phyloP scores from a whole-genome alignment of 768 basidiomycete genomes.

The Dictyophora rubrovolvata region DNA sequence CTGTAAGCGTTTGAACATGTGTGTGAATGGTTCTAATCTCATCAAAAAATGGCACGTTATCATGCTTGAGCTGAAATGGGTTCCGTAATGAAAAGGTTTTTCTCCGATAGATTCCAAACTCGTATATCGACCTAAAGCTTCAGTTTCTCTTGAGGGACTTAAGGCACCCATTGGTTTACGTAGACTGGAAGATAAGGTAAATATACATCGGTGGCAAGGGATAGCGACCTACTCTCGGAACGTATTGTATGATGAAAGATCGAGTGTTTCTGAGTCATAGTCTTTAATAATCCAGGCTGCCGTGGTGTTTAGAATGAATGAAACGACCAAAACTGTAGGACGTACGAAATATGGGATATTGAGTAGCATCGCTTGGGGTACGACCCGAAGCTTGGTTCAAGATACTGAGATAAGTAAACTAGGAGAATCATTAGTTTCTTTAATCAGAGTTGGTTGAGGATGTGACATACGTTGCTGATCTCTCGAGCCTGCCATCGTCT shows the following conservation, averaged over 20 bases:
- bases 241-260: conserved; percentile 47
- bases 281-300: conserved; percentile 85
- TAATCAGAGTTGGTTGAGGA: background rate
- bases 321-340: background rate
- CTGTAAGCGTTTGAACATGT: conserved; percentile 88
- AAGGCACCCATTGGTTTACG: conserved; percentile 87
- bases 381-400: conserved; percentile 88
- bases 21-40: conserved; percentile 79
- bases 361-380: conserved; percentile 90
- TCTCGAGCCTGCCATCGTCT: conserved; percentile 82
- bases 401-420: conserved; percentile 87
- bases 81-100: conserved; percentile 86
- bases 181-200: conserved; percentile 37
- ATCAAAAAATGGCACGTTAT: conserved; percentile 93
- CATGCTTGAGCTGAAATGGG: conserved; percentile 96
- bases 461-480: conserved; percentile 69
- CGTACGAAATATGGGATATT: conserved; percentile 86
- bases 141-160: conserved; percentile 60
- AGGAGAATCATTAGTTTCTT: conserved; percentile 5
- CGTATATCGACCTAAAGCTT: conserved; percentile 63
- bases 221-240: conserved; percentile 59
- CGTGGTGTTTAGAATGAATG: conserved; percentile 5
- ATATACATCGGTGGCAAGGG: background rate
- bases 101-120: conserved; percentile 74
- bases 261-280: conserved; percentile 61